Percentiles rank a stretch among this genome's conserved stretches.
Evolutionary conservation across 148 eudicot genomes (phyloP).

Genomic region (Camellia lanceoleosa): DNA sequence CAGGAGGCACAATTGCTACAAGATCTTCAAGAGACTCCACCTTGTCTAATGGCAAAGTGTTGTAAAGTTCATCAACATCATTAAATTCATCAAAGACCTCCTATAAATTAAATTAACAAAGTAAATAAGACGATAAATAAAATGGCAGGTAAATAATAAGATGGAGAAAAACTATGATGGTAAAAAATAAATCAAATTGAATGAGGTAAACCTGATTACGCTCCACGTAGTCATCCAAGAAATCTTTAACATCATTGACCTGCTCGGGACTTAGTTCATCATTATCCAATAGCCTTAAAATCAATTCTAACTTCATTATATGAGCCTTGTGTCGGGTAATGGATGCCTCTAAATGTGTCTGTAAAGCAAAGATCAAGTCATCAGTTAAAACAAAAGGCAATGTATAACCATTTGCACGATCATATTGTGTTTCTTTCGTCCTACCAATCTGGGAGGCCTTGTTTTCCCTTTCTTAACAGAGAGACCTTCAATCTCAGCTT

Average conservation of each 20-base stretch:
- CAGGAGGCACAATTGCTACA: slow-evolving; percentile 74
- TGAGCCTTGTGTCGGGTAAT: slow-evolving; percentile 96
- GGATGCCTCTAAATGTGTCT: slow-evolving; percentile 94
- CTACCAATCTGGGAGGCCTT: slow-evolving; percentile 99
- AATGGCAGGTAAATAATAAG: not conserved
- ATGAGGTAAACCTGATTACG: slow-evolving; percentile 77
- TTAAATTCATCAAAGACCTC: slow-evolving; percentile 94
- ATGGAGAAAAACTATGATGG: not conserved
- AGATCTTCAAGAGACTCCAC: slow-evolving; percentile 97
- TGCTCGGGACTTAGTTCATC: slow-evolving; percentile 96
- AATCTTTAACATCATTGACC: slow-evolving; percentile 92
- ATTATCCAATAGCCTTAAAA: slow-evolving; percentile 84
- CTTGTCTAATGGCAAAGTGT: slow-evolving; percentile 81
- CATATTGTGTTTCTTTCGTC: slow-evolving; percentile 16
- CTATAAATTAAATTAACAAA: slow-evolving; percentile 35
- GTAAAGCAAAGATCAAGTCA: slow-evolving; percentile 23
- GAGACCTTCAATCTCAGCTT: slow-evolving; percentile 96
- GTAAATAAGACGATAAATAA: slow-evolving; percentile 1
- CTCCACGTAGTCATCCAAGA: slow-evolving; percentile 93
- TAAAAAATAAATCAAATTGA: not conserved
- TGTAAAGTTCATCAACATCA: slow-evolving; percentile 96
- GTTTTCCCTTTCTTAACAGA: slow-evolving; percentile 94
- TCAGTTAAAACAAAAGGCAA: not conserved
- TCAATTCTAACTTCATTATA: slow-evolving; percentile 87
- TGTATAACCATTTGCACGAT: slow-evolving; percentile 7